Percentiles rank a stretch among this genome's conserved stretches.
Conservation (phyloP, 495 filamentous ascomycete genomes). For the Penicillium samsonianum region DNA sequence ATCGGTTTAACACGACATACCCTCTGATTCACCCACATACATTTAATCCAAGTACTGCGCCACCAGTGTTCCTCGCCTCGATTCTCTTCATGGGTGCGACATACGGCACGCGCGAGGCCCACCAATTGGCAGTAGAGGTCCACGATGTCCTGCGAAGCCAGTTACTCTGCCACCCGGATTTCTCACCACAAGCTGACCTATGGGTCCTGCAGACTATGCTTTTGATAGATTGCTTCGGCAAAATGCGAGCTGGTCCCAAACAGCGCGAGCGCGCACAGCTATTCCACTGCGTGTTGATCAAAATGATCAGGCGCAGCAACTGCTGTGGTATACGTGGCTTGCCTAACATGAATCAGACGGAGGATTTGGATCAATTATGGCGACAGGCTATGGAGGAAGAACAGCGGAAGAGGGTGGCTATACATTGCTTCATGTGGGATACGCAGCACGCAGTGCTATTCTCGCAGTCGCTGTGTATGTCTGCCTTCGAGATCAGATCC, state of each 20-base stretch:
- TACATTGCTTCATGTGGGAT: constrained; percentile 63
- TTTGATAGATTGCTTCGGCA: constrained; percentile 61
- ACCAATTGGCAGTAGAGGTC: constrained; percentile 54
- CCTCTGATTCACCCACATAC: constrained; percentile 55
- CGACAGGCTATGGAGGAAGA: constrained; percentile 50
- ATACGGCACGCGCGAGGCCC: constrained; percentile 54
- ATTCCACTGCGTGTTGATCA: constrained; percentile 59
- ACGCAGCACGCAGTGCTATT: constrained; percentile 58
- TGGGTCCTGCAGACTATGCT: constrained; percentile 59
- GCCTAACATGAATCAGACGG: constrained; percentile 25
- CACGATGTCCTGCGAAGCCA: constrained; percentile 50
- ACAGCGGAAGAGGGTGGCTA: constrained; percentile 54
- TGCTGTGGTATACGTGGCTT: constrained; percentile 47
- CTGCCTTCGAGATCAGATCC: constrained; percentile 55
- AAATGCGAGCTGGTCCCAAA: constrained; percentile 54
- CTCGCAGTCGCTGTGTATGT: constrained; percentile 60
- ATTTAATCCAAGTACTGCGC: constrained; percentile 48
- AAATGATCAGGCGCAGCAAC: constrained; percentile 56
- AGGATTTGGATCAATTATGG: constrained; percentile 46
- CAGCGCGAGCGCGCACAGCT: constrained; percentile 58
- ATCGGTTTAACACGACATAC: constrained; percentile 55
- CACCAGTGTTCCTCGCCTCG: constrained; percentile 50
- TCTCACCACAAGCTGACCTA: constrained; percentile 49
- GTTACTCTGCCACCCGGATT: constrained; percentile 45
- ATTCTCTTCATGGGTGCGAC: constrained; percentile 57